phyloP scores from a whole-genome alignment of 1,284 basidiomycete genomes.

The Trichosporon faecale region DNA sequence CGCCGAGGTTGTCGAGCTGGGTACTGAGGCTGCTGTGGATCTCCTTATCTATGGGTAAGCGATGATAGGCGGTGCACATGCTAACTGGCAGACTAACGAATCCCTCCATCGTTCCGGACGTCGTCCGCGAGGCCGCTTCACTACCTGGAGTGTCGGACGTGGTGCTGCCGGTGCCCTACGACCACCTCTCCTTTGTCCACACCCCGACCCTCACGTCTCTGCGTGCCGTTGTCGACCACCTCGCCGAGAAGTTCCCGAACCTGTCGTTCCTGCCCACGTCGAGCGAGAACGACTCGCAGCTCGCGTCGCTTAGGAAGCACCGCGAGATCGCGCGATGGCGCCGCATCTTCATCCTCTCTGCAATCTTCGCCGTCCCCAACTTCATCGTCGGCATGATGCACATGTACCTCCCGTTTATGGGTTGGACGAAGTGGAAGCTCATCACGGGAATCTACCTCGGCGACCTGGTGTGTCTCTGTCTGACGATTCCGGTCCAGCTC shows the following conservation, averaged over 20 bases:
- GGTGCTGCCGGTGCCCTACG: constrained; percentile 66
- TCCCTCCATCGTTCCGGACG: constrained; percentile 33
- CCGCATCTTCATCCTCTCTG: constrained; percentile 69
- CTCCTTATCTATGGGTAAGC: constrained; percentile 49
- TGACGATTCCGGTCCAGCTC: constrained; percentile 91
- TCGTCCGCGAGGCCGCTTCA: constrained; percentile 45
- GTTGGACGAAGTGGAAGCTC: constrained; percentile 49
- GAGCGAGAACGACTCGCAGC: constrained; percentile 62
- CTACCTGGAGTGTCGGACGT: constrained; percentile 74
- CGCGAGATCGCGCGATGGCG: constrained; percentile 92
- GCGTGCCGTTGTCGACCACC: constrained; percentile 77
- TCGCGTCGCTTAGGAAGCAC: constrained; percentile 82
- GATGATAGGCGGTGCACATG: no score
- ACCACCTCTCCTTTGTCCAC: constrained; percentile 74
- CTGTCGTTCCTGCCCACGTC: constrained; percentile 49
- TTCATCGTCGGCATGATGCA: constrained; percentile 88
- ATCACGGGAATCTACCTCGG: constrained; percentile 74
- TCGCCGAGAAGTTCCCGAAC: constrained; percentile 62
- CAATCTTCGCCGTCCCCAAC: constrained; percentile 83
- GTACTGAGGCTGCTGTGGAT: constrained; percentile 42
- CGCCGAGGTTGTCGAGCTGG: constrained; percentile 49
- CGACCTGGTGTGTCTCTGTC: constrained; percentile 72
- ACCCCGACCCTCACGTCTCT: constrained; percentile 71
- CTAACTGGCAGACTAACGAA: constrained; percentile 11
- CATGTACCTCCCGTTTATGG: constrained; percentile 57